Evolutionary conservation across 202 grass and related monocot species (phyloP), one percentile per base, ranked within the genome.

Genomic region (Elaeis oleifera): DNA sequence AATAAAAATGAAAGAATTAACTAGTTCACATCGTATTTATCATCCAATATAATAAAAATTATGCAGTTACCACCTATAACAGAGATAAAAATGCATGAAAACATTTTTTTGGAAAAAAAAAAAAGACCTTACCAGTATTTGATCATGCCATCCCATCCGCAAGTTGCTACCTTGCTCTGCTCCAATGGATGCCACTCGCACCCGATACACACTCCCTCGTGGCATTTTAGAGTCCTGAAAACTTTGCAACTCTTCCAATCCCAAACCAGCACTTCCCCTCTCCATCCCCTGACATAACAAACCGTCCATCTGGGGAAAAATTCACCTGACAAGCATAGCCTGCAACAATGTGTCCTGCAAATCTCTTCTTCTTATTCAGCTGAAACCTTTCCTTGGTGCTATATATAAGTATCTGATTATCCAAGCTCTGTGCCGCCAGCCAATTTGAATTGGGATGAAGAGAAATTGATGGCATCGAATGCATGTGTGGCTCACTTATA

Each of bases 391-490:
- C 92, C 70, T 91, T 97, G 16, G 92, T 91, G 63, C 92, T 79
- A 78, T 97, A 97, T 81, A 97, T 97, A 71, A 97, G 70, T 81
- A 97, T 97, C 72, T 97, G 92, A 81, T 97, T 97, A 72, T 97
- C 92, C 66, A 97, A 81, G 68, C 92, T 97, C 77, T 97, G 92
- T 0, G 92, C 84, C 18, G 92, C 92, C 29, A 97, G 50, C 92
- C 92, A 97, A 50, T 92, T 92, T 17, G 82, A 83, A 79, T 97
- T 97, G 0, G 92, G 92, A 23, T 97, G 92, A 27, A 97, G 51
- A 1, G 84, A 25, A 57, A 97, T 97, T 7, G 92, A 70, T 18
- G 92, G 92, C 92, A 97, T 97, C 31, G 92, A 97, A 74, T 97
- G 92, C 92, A 97, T 97, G 71, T 97, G 92, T 0, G 92, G 88